Evolutionary conservation across 805 yeast genomes (phyloP), one percentile per base, ranked within the genome.

Genomic region (Kodamaea kakaduensis): DNA sequence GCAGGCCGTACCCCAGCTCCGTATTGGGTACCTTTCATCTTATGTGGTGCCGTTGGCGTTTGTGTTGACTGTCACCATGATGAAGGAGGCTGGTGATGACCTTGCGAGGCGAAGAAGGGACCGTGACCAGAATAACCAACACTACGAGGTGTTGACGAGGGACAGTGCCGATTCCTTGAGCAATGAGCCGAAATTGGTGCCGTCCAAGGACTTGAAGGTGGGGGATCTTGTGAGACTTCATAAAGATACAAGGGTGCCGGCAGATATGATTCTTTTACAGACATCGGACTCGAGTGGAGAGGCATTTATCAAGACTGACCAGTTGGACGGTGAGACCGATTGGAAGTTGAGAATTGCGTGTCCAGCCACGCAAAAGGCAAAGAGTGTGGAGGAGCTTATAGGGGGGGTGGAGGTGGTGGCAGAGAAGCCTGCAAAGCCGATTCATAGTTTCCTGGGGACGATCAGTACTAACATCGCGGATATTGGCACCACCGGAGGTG

Each of bases 311-410:
- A 84, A 95, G 50, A 93, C 99, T 0, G 99, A 93, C 64, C 99
- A 93, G 61, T 68, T 93, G 33, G 99, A 93, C 59, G 99, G 99
- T 54, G 99, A 93, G 59, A 93, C 99, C 5, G 99, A 93, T 62
- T 93, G 99, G 99, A 93, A 93, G 57, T 67, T 93, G 37, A 69
- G 98, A 49, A 63, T 85, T 24, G 93, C 96, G 0, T 73, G 81
- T 31, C 71, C 79, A 9, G 51, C 78, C 18, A 85, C 96, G 1
- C 97, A 90, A 54, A 58, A 58, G 22, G 46, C 76, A 27, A 32
- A 47, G 2, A 58, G 75, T 9, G 61, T 72, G n/a, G 64, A 67
- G 32, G 76, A 74, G 31, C 53, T 84, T 33, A 67, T 67, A 20
- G 71, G 74, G 38, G 69, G 78, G 29, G 45, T 64, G 10, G 57